Percentiles rank a stretch among this genome's conserved stretches.
phyloP scores from a whole-genome alignment of 139 green algal genomes.

The Coccomyxa sp. region DNA sequence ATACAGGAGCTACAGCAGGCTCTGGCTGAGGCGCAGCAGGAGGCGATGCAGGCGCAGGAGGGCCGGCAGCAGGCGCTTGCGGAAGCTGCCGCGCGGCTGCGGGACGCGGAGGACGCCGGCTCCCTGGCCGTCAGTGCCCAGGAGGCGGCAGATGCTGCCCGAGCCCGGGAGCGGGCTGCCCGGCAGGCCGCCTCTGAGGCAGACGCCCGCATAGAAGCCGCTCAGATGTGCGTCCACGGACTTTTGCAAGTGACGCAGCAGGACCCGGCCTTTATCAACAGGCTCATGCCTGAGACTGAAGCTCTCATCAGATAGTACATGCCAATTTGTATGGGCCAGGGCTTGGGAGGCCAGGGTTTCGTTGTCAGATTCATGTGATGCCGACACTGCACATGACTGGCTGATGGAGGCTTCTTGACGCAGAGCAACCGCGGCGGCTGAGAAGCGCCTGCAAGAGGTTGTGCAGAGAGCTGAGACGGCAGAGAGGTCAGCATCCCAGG shows the following conservation, averaged over 20 bases:
- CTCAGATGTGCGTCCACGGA: not conserved
- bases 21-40: conserved; percentile 7
- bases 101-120: conserved; percentile 23
- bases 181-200: not conserved
- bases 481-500: too few species aligned
- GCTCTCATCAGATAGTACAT: too few species aligned
- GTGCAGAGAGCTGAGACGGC: too few species aligned
- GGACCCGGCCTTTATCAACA: not conserved
- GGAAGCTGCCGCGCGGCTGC: conserved; percentile 29
- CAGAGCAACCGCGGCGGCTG: too few species aligned
- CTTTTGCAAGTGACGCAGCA: not conserved
- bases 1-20: not conserved
- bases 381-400: too few species aligned
- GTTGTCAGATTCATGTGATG: too few species aligned
- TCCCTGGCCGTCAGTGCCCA: conserved; percentile 32
- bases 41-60: conserved; percentile 3
- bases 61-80: conserved; percentile 19
- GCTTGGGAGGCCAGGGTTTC: too few species aligned
- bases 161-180: conserved; percentile 22
- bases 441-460: too few species aligned
- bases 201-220: not conserved
- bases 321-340: too few species aligned
- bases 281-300: not conserved
- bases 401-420: too few species aligned
- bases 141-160: conserved; percentile 25